Conservation (phyloP, 108 stramenopile species). For the Fistulifera pelliculosa region DNA sequence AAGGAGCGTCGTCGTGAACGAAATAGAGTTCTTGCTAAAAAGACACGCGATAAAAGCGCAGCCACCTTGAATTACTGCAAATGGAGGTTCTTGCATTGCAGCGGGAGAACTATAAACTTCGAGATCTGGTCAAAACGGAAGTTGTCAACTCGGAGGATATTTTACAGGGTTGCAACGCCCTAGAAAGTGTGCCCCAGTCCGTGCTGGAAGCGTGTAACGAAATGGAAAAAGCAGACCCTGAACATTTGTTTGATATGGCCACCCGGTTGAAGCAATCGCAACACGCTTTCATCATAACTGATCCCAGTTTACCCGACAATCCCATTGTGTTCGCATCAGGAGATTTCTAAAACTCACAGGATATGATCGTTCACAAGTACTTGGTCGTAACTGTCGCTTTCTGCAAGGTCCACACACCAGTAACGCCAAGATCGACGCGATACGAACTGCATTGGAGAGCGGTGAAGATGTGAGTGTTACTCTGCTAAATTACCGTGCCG, state of each 20-base stretch:
- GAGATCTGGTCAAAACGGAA: not conserved
- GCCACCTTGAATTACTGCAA: not conserved
- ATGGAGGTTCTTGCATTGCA: conserved; percentile 4
- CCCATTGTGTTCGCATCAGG: conserved; percentile 86
- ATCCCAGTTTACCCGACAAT: conserved; percentile 91
- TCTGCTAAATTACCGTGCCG: conserved; percentile 90
- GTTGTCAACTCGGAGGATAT: not conserved
- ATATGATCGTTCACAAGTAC: conserved; percentile 75
- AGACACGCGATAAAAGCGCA: conserved; percentile 2
- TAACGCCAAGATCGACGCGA: conserved; percentile 64
- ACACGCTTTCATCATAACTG: conserved; percentile 91
- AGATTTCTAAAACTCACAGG: conserved; percentile 86
- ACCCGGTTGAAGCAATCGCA: conserved; percentile 82
- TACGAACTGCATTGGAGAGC: conserved; percentile 66
- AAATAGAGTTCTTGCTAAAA: conserved; percentile 4
- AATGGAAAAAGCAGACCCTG: not conserved
- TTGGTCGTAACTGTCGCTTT: conserved; percentile 95
- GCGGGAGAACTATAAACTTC: conserved; percentile 1
- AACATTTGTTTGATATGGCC: conserved; percentile 52
- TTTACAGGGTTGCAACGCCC: not conserved
- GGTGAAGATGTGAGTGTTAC: conserved; percentile 84
- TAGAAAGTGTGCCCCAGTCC: conserved; percentile 3
- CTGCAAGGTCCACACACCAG: conserved; percentile 86
- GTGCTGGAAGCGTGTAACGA: conserved; percentile 1
- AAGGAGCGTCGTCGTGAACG: conserved; percentile 6